A percentile compares a stretch with the other conserved stretches of the same genome.
phyloP scores from a whole-genome alignment of 2,329 filamentous ascomycete species.

The Neonectria hederae region DNA sequence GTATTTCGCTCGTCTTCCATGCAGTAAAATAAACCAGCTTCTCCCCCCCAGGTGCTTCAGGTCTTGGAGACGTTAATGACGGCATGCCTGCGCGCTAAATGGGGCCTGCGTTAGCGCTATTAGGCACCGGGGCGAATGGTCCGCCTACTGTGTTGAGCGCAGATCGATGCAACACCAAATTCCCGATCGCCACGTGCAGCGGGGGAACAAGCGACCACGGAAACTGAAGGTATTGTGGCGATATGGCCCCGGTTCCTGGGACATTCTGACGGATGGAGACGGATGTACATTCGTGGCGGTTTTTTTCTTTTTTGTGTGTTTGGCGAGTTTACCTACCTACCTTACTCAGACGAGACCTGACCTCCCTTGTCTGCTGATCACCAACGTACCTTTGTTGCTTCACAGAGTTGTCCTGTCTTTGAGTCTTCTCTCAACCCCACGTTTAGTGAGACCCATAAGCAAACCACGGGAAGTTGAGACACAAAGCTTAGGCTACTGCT shows the following conservation, averaged over 20 bases:
- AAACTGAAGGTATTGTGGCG: background rate
- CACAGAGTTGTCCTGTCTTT: background rate
- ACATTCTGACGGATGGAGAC: background rate
- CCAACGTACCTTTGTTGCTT: background rate
- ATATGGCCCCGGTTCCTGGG: background rate
- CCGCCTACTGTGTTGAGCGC: background rate
- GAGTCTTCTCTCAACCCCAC: background rate
- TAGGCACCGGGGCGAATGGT: background rate
- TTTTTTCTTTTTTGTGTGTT: background rate
- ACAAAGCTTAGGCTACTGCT: background rate
- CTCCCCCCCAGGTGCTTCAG: too few relatives aligned
- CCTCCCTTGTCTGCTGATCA: background rate
- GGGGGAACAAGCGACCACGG: background rate
- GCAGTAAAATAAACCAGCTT: background rate
- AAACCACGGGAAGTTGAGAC: background rate
- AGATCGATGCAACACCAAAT: background rate
- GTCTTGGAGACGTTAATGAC: background rate
- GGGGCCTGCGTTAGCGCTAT: background rate
- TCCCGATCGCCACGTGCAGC: constrained; percentile 1
- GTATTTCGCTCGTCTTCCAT: background rate
- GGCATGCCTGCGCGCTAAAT: background rate
- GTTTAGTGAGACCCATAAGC: background rate
- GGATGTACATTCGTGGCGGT: background rate
- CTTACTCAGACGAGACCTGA: background rate
- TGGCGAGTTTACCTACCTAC: too few relatives aligned